Conservation (phyloP, 768 basidiomycete genomes). For the Vishniacozyma victoriae region DNA sequence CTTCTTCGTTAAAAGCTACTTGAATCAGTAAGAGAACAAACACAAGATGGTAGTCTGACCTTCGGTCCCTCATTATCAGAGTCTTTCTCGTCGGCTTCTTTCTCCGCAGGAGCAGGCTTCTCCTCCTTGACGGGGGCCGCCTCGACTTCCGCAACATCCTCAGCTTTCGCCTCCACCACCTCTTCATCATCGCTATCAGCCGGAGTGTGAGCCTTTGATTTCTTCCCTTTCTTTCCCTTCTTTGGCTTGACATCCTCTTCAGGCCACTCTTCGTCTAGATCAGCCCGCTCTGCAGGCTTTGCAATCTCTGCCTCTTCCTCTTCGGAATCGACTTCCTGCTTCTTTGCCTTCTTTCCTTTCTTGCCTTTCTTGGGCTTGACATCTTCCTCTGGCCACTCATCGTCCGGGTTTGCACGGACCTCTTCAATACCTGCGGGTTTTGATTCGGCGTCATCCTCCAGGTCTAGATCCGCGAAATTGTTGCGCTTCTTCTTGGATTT, state of each 20-base stretch:
- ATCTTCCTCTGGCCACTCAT: conserved; percentile 70
- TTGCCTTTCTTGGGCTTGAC: conserved; percentile 48
- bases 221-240: conserved; percentile 42
- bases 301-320: conserved; percentile 12
- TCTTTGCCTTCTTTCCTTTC: conserved; percentile 35
- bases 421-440: conserved; percentile 4
- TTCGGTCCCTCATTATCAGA: conserved; percentile 50
- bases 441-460: conserved; percentile 26
- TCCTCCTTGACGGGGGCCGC: background rate
- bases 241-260: conserved; percentile 59
- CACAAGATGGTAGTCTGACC: conserved; percentile 33
- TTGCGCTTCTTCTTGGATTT: conserved; percentile 41
- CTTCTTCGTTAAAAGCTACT: conserved; percentile 78
- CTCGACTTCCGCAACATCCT: conserved; percentile 11
- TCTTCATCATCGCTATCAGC: conserved; percentile 12
- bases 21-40: conserved; percentile 1
- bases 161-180: conserved; percentile 8
- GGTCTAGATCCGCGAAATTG: conserved; percentile 18
- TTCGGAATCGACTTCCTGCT: conserved; percentile 15
- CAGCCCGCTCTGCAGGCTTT: conserved; percentile 6
- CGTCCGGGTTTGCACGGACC: conserved; percentile 49
- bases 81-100: conserved; percentile 38
- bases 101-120: conserved; percentile 6
- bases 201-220: conserved; percentile 17
- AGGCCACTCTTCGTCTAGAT: conserved; percentile 63